Conservation (phyloP, 1,284 basidiomycete species). For the Athelia psychrophila region DNA sequence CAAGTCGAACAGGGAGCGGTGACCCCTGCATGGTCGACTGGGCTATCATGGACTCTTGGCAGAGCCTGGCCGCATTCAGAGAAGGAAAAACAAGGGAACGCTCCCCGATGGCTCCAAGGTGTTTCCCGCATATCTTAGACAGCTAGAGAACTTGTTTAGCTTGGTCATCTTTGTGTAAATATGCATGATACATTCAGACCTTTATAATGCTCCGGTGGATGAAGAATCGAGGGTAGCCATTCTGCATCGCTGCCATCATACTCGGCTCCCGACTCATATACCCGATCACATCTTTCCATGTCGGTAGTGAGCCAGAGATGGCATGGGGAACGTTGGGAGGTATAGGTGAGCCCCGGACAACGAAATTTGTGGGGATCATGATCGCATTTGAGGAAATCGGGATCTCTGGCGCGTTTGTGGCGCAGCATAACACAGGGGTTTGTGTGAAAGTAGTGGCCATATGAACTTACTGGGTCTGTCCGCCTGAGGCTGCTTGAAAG, state of each 20-base stretch:
- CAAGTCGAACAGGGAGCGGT: slow-evolving; percentile 58
- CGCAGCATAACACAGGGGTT: no score
- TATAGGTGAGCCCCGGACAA: slow-evolving; percentile 54
- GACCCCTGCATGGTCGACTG: slow-evolving; percentile 39
- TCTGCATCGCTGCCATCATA: slow-evolving; percentile 80
- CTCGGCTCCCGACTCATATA: slow-evolving; percentile 93
- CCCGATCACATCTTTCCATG: slow-evolving; percentile 90
- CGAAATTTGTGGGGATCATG: no score
- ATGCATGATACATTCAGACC: slow-evolving; percentile 43
- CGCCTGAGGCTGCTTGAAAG: no score
- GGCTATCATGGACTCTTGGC: slow-evolving; percentile 71
- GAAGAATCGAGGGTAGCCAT: slow-evolving; percentile 96
- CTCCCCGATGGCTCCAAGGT: slow-evolving; percentile 73
- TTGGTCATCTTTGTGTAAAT: neutral
- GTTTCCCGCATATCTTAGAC: slow-evolving; percentile 70
- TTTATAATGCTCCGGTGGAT: slow-evolving; percentile 88
- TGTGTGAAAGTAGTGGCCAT: no score
- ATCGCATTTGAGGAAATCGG: no score
- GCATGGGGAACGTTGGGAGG: slow-evolving; percentile 82
- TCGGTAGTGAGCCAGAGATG: slow-evolving; percentile 94
- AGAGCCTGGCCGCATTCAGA: slow-evolving; percentile 67
- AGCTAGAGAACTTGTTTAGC: slow-evolving; percentile 52
- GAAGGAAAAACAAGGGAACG: slow-evolving; percentile 79
- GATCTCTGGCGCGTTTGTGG: no score
- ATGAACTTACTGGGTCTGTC: no score